Evolutionary conservation across 2,329 filamentous ascomycete genomes (phyloP).

Genomic region (Rugonectria rugulosa): DNA sequence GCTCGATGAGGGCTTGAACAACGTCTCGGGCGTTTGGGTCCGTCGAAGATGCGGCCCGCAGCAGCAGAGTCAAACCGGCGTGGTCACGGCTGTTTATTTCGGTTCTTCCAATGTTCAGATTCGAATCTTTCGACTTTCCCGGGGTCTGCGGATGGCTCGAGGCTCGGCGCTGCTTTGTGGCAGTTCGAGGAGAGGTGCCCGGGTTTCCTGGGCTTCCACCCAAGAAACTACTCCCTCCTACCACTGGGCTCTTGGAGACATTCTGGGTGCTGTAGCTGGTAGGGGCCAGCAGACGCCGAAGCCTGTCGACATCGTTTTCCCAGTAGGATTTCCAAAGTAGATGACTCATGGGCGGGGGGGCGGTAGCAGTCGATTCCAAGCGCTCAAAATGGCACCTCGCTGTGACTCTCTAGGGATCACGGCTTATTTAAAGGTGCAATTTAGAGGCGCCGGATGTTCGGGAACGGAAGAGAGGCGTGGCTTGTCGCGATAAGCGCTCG

Average conservation of each 20-base stretch:
- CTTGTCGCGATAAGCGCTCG: slow-evolving; percentile 4
- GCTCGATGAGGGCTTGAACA: slow-evolving; percentile 79
- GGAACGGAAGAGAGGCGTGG: slow-evolving; percentile 1
- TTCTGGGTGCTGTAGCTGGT: slow-evolving; percentile 66
- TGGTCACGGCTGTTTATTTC: slow-evolving; percentile 89
- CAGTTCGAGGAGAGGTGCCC: slow-evolving; percentile 58
- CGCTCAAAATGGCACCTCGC: slow-evolving; percentile 80
- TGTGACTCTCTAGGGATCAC: slow-evolving; percentile 84
- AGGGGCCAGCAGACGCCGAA: slow-evolving; percentile 85
- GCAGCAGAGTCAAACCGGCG: slow-evolving; percentile 80
- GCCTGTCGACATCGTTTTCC: slow-evolving; percentile 96
- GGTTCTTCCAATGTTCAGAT: slow-evolving; percentile 55
- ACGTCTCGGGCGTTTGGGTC: slow-evolving; percentile 75
- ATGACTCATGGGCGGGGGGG: slow-evolving; percentile 79
- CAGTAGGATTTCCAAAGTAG: slow-evolving; percentile 96
- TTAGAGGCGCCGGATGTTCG: slow-evolving; percentile 46
- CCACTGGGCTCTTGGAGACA: slow-evolving; percentile 60
- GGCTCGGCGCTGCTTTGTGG: slow-evolving; percentile 59
- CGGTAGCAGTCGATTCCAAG: slow-evolving; percentile 46
- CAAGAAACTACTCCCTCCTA: slow-evolving; percentile 44
- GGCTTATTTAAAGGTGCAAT: slow-evolving; percentile 87
- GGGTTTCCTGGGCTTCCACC: slow-evolving; percentile 51
- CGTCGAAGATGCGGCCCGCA: slow-evolving; percentile 82
- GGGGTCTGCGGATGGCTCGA: slow-evolving; percentile 57
- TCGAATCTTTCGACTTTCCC: slow-evolving; percentile 54